These are phyloP conservation scores for Citrullus colocynthis DNA, from an alignment of 306 rosid genomes.

Conservation along the genomic window DNA sequence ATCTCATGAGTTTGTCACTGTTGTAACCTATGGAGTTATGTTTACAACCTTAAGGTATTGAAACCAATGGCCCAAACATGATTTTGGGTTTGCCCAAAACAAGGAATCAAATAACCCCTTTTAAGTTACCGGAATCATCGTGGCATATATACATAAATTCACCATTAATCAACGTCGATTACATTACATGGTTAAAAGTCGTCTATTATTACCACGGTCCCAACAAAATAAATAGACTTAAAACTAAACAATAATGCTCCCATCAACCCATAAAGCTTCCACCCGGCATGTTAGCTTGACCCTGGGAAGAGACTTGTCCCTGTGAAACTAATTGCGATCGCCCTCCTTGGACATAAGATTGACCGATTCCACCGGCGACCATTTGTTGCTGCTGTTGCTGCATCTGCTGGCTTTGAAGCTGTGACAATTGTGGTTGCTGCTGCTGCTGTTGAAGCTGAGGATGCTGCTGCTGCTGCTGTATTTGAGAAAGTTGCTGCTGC, in stretches of 20 bases:
- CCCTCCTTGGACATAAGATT: constrained; percentile 71
- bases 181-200: not conserved
- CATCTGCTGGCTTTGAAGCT: not conserved
- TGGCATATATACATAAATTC: not conserved
- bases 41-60: too few relatives aligned
- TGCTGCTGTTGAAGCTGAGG: too few relatives aligned
- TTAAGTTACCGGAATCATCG: not conserved
- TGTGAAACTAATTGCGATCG: constrained; percentile 71
- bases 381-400: constrained; percentile 47
- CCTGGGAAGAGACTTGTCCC: constrained; percentile 76
- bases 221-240: not conserved
- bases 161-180: not conserved
- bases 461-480: constrained; percentile 21
- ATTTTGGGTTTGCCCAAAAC: too few relatives aligned
- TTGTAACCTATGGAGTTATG: too few relatives aligned
- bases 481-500: constrained; percentile 24
- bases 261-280: constrained; percentile 64
- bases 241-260: not conserved
- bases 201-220: not conserved
- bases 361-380: constrained; percentile 70
- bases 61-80: too few relatives aligned
- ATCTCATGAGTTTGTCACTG: too few relatives aligned
- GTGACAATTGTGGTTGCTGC: constrained; percentile 11
- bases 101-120: too few relatives aligned
- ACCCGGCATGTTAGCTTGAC: constrained; percentile 50